Percentiles rank a stretch among this genome's conserved stretches.
phyloP scores from a whole-genome alignment of 2,329 filamentous ascomycete genomes.

The Talaromyces pinophilus region DNA sequence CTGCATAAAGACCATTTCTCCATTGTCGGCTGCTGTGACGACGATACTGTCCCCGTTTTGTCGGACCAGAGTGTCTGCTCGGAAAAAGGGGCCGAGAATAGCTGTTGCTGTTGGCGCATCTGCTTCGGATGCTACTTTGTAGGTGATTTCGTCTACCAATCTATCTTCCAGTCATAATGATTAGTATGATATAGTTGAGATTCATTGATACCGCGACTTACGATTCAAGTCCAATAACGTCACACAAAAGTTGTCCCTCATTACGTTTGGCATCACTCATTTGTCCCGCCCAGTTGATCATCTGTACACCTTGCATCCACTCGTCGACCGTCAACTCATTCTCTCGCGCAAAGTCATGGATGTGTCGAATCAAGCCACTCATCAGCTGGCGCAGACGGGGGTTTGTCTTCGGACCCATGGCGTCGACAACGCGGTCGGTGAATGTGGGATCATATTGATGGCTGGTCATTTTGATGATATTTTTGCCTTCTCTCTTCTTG shows the following conservation, averaged over 20 bases:
- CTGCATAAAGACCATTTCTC: slow-evolving; percentile 64
- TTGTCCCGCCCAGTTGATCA: slow-evolving; percentile 63
- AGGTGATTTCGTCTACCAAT: slow-evolving; percentile 79
- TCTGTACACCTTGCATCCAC: slow-evolving; percentile 57
- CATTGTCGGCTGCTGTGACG: slow-evolving; percentile 50
- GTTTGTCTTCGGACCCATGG: slow-evolving; percentile 70
- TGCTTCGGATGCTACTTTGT: slow-evolving; percentile 58
- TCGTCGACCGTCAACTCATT: slow-evolving; percentile 61
- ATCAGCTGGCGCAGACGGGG: slow-evolving; percentile 67
- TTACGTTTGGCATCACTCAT: slow-evolving; percentile 65
- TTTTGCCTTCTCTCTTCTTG: background rate
- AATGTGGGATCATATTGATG: slow-evolving; percentile 45
- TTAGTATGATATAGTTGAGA: background rate
- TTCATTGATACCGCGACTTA: slow-evolving; percentile 33
- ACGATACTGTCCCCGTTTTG: slow-evolving; percentile 69
- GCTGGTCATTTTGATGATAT: slow-evolving; percentile 5
- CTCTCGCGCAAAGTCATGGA: slow-evolving; percentile 62
- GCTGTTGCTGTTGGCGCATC: slow-evolving; percentile 69
- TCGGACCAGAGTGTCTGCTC: slow-evolving; percentile 68
- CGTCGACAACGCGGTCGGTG: slow-evolving; percentile 71
- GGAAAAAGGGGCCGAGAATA: slow-evolving; percentile 84
- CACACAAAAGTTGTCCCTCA: slow-evolving; percentile 62
- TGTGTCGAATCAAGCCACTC: slow-evolving; percentile 54
- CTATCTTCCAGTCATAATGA: slow-evolving; percentile 43
- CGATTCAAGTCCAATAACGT: slow-evolving; percentile 61